Evolutionary conservation across 257 asterid species (phyloP).

Genomic region (Nyctanthes arbortristis): DNA sequence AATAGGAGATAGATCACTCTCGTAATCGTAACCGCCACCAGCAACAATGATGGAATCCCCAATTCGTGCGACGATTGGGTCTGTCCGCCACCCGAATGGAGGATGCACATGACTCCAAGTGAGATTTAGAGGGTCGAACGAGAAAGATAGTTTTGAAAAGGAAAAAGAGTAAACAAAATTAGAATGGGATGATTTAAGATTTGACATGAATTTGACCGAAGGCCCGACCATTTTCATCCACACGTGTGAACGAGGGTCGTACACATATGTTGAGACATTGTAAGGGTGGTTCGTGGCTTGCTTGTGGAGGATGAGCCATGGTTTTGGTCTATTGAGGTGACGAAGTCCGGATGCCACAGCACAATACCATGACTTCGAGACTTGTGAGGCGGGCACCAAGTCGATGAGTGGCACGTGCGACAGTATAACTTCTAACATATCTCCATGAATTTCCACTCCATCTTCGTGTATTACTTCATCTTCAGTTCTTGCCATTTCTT

Average conservation of each 20-base stretch:
- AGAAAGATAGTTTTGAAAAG: constrained; percentile 36
- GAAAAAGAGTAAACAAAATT: constrained; percentile 42
- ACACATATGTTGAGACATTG: constrained; percentile 32
- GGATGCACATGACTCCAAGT: constrained; percentile 42
- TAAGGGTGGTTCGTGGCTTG: constrained; percentile 40
- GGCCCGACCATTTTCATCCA: constrained; percentile 40
- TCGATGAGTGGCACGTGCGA: constrained; percentile 45
- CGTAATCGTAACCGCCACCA: constrained; percentile 53
- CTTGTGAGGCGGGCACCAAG: constrained; percentile 37
- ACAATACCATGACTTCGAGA: constrained; percentile 42
- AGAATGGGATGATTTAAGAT: constrained; percentile 38
- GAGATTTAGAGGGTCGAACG: constrained; percentile 32
- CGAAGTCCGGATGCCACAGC: constrained; percentile 43
- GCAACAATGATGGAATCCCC: constrained; percentile 39
- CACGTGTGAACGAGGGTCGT: constrained; percentile 47
- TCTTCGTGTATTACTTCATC: constrained; percentile 1
- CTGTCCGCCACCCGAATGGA: constrained; percentile 42
- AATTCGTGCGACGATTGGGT: constrained; percentile 48
- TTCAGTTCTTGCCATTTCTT: not conserved
- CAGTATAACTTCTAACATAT: constrained; percentile 37
- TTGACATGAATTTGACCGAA: constrained; percentile 15
- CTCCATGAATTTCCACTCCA: constrained; percentile 39
- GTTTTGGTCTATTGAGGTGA: constrained; percentile 40
- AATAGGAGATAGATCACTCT: constrained; percentile 43
- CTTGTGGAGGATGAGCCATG: constrained; percentile 51